Evolutionary conservation across 1,139 yeast species (phyloP), one percentile per base, ranked within the genome.

Genomic region (Scheffersomyces titani): DNA sequence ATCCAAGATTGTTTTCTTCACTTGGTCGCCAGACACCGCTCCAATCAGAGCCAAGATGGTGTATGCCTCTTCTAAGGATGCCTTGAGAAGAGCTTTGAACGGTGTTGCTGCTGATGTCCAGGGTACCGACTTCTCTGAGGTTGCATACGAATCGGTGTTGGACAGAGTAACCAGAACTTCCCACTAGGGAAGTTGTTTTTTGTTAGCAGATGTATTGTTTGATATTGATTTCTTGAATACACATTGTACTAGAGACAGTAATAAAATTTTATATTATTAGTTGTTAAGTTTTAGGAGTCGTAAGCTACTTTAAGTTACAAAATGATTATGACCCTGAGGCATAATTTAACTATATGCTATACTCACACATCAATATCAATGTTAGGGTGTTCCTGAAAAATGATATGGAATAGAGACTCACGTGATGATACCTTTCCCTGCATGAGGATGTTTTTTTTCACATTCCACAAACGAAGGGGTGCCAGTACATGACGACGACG

Each of bases 1-100:
- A 83, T 88, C 93, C 71, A 94, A 94, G 85, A 90, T 94, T 70
- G 88, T 93, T 59, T 94, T 94, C 80, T 90, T 76, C 82, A 89
- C 96, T 65, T 94, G 99, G 99, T 88, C 98, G 62, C 99, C 99
- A 70, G 99, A 96, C 74, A 90, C 96, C 61, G 97, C 98, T 55
- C 92, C 96, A 61, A 87, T 96, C 69, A 90, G 92, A 80, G 76
- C 96, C 68, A 94, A 94, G 89, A 96, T 94, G 99, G 90, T 93
- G 61, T 93, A 92, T 81, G 98, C 99, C 53, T 87, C 98, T 11
- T 93, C 98, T 61, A 93, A 92, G 81, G 99, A 94, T 70, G 97
- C 98, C 55, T 86, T 94, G 72, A 94, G 98, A 84, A 92, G 97
- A 80, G 94, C 99, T 52, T 85, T 94, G 72, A 93, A 90, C 74